Conservation (phyloP, 2,329 filamentous ascomycete genomes). For the Fusarium nodosum region DNA sequence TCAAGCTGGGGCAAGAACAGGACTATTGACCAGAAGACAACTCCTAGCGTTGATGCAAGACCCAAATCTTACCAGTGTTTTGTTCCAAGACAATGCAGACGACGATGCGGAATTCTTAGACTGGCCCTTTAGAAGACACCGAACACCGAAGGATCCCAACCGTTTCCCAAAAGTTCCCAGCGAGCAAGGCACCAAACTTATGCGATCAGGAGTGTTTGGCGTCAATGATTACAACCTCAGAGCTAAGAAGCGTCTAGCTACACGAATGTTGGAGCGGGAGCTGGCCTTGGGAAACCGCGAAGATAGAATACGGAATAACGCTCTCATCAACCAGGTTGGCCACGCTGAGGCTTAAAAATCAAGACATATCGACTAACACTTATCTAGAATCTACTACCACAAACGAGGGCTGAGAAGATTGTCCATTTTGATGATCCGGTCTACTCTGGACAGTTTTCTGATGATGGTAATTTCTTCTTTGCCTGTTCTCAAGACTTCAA, state of each 20-base stretch:
- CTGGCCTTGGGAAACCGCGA: slow-evolving; percentile 76
- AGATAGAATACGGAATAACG: slow-evolving; percentile 71
- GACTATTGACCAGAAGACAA: slow-evolving; percentile 55
- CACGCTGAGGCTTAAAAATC: background rate
- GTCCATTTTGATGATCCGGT: slow-evolving; percentile 88
- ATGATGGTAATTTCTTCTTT: slow-evolving; percentile 98
- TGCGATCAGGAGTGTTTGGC: slow-evolving; percentile 87
- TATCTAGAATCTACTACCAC: slow-evolving; percentile 78
- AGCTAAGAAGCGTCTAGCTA: slow-evolving; percentile 72
- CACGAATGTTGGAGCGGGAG: slow-evolving; percentile 84
- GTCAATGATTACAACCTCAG: slow-evolving; percentile 69
- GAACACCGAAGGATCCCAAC: slow-evolving; percentile 62
- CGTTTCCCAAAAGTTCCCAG: slow-evolving; percentile 88
- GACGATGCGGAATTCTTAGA: slow-evolving; percentile 55
- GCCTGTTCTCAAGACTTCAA: slow-evolving; percentile 92
- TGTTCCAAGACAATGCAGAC: slow-evolving; percentile 57
- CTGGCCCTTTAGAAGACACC: slow-evolving; percentile 61
- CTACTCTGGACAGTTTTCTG: slow-evolving; percentile 96
- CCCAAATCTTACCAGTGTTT: slow-evolving; percentile 54
- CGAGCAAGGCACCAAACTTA: slow-evolving; percentile 79
- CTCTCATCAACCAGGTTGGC: slow-evolving; percentile 75
- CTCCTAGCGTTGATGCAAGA: slow-evolving; percentile 59
- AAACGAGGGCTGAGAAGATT: slow-evolving; percentile 83
- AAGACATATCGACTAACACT: slow-evolving; percentile 19
- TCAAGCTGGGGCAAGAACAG: slow-evolving; percentile 47